phyloP scores from a whole-genome alignment of 345 rosid species.

The Murraya paniculata region DNA sequence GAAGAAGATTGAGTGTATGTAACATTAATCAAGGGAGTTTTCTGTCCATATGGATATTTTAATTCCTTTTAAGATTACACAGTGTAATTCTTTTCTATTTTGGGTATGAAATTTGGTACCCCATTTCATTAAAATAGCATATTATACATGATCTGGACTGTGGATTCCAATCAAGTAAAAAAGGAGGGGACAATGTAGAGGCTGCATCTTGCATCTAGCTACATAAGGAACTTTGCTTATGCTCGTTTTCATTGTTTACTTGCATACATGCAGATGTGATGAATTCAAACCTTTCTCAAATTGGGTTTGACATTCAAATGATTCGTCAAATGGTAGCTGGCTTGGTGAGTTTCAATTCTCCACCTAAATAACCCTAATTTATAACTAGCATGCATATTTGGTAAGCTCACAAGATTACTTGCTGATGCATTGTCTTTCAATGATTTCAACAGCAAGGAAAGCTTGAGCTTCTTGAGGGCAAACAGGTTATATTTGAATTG shows the following conservation, averaged over 20 bases:
- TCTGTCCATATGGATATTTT: neutral
- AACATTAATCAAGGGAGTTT: neutral
- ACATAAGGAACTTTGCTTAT: constrained; percentile 2
- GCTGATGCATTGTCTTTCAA: constrained; percentile 19
- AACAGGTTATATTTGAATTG: constrained; percentile 50
- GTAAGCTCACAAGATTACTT: neutral
- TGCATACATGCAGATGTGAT: constrained; percentile 61
- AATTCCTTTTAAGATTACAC: neutral
- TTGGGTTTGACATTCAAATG: constrained; percentile 66
- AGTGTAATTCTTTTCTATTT: neutral
- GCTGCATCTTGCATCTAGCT: constrained; percentile 2
- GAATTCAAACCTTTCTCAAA: constrained; percentile 71
- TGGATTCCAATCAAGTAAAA: neutral
- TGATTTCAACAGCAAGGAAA: constrained; percentile 69
- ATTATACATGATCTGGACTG: neutral
- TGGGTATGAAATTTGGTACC: neutral
- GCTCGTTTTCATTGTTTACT: constrained; percentile 16
- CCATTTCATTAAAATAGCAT: neutral
- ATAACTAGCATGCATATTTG: neutral
- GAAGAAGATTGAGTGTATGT: neutral
- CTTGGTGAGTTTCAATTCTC: constrained; percentile 53
- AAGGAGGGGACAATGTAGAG: neutral
- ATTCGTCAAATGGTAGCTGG: constrained; percentile 74
- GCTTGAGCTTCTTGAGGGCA: constrained; percentile 70
- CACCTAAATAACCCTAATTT: neutral